phyloP scores from a whole-genome alignment of 305 asterid genomes.

The Euphrasia arctica region DNA sequence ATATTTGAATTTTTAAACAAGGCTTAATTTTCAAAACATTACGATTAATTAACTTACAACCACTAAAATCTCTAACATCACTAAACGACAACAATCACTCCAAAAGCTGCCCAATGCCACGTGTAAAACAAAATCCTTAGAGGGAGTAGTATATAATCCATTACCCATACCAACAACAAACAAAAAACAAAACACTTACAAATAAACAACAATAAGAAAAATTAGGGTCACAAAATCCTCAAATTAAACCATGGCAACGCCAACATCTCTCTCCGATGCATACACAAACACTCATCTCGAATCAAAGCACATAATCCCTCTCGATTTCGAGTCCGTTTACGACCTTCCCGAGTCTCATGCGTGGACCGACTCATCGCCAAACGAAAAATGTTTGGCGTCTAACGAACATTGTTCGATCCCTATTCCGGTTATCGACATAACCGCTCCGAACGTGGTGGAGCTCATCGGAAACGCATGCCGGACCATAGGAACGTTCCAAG shows the following conservation, averaged over 20 bases:
- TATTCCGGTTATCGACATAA: slow-evolving; percentile 36
- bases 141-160: slow-evolving; percentile 10
- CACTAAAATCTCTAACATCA: neutral
- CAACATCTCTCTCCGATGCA: slow-evolving; percentile 52
- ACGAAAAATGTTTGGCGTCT: neutral
- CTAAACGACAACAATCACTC: neutral
- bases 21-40: too few species aligned
- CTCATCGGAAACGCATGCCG: slow-evolving; percentile 53
- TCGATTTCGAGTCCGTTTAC: slow-evolving; percentile 50
- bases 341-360: slow-evolving; percentile 59
- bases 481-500: slow-evolving; percentile 60
- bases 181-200: neutral
- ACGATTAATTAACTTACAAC: too few species aligned
- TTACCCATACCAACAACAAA: neutral
- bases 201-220: neutral
- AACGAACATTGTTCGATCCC: slow-evolving; percentile 15
- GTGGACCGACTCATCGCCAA: slow-evolving; percentile 34
- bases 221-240: slow-evolving; percentile 8
- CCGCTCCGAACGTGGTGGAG: slow-evolving; percentile 40
- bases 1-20: too few species aligned
- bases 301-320: slow-evolving; percentile 52
- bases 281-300: slow-evolving; percentile 39
- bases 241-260: slow-evolving; percentile 44
- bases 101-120: slow-evolving; percentile 34
- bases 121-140: slow-evolving; percentile 27